Conservation (phyloP, 306 rosid species). For the Astragalus membranaceus region DNA sequence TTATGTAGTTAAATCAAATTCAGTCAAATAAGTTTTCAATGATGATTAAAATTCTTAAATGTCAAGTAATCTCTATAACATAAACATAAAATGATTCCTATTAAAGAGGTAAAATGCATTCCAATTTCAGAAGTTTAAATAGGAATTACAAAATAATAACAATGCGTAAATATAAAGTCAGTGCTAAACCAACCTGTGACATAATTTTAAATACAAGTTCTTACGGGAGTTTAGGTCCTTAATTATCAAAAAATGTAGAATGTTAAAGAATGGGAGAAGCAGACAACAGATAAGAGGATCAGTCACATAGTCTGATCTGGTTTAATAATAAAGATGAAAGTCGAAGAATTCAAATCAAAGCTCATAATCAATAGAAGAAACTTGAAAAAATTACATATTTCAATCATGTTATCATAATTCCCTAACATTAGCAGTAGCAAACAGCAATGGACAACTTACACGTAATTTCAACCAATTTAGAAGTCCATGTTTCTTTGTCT, state of each 20-base stretch:
- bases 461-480: constrained; percentile 90
- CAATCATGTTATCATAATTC: background rate
- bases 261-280: constrained; percentile 12
- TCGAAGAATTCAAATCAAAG: constrained; percentile 7
- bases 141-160: background rate
- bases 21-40: background rate
- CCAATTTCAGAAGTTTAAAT: background rate
- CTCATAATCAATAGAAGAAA: constrained; percentile 13
- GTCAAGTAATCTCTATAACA: constrained; percentile 1
- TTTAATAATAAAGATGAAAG: constrained; percentile 7
- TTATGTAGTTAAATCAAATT: background rate
- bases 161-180: background rate
- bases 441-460: constrained; percentile 43
- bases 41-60: constrained; percentile 1
- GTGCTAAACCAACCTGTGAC: background rate
- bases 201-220: background rate
- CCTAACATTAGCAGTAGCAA: constrained; percentile 1
- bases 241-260: background rate
- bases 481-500: constrained; percentile 82
- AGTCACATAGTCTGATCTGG: background rate
- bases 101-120: constrained; percentile 4
- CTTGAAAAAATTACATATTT: background rate
- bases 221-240: background rate
- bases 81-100: background rate
- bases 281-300: constrained; percentile 9